These are phyloP conservation scores for Cercospora canescens DNA, from an alignment of 2,329 filamentous ascomycete genomes.

Conservation along the genomic window DNA sequence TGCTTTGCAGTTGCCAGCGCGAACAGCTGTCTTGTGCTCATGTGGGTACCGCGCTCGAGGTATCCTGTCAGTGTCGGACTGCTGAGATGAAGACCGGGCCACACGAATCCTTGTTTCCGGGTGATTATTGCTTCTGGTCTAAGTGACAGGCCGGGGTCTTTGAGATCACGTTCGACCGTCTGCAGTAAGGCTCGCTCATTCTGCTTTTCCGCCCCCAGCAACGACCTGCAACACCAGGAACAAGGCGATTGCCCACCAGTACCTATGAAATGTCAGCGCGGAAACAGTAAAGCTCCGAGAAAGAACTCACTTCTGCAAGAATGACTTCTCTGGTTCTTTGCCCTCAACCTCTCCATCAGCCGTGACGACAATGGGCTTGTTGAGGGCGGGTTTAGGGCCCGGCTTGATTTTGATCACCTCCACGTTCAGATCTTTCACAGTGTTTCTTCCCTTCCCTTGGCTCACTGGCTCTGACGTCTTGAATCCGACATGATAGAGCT, in stretches of 20 bases:
- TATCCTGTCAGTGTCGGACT: not conserved
- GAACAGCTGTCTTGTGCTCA: not conserved
- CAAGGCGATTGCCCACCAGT: slow-evolving; percentile 53
- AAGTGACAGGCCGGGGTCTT: no score
- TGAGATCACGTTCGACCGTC: not conserved
- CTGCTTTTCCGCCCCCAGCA: slow-evolving; percentile 34
- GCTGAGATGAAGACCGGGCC: not conserved
- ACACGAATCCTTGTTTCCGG: not conserved
- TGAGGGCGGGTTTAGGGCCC: slow-evolving; percentile 47
- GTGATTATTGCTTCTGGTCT: not conserved
- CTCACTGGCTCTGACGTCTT: slow-evolving; percentile 34
- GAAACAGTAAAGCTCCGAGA: not conserved
- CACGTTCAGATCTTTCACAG: slow-evolving; percentile 42
- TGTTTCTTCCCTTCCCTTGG: slow-evolving; percentile 17
- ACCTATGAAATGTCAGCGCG: slow-evolving; percentile 38
- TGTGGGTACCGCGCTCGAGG: not conserved
- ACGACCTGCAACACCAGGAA: slow-evolving; percentile 50
- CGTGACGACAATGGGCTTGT: slow-evolving; percentile 58
- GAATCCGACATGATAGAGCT: slow-evolving; percentile 49
- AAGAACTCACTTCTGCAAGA: slow-evolving; percentile 52
- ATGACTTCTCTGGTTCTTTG: slow-evolving; percentile 50
- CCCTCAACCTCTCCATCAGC: slow-evolving; percentile 54
- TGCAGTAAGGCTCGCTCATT: not conserved
- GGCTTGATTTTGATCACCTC: slow-evolving; percentile 41
- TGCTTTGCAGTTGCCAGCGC: not conserved